Evolutionary conservation across 148 eudicot species (phyloP), one percentile per base, ranked within the genome.

Genomic region (Oxyria digyna): DNA sequence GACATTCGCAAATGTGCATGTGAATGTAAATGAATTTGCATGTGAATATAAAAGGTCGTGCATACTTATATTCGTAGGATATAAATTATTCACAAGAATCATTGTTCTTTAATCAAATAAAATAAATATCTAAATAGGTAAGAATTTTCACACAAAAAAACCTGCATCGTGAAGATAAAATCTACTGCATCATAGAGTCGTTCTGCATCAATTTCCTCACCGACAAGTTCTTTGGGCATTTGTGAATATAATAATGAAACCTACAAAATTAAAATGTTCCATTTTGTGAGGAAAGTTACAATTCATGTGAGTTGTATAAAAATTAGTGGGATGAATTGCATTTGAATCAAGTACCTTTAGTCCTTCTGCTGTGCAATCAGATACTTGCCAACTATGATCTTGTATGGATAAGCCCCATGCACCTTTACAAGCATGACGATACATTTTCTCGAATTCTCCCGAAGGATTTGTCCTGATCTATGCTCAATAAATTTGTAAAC

Each of bases 351-450:
- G 26, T 68, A 85, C 92, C 81, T 83, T 88, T 5, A 88, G 76
- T 7, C 85, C 89, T 77, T 87, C 93, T 1, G 81, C 82, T 6
- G 89, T 87, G 74, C 86, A 81, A 64, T 87, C 89, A 8, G 93
- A 85, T 71, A 87, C 86, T 63, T 80, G 87, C 93, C 87, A 87
- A 23, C 93, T 84, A 71, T 88, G 89, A 68, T 85, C 94, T 70
- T 75, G 86, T 40, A 72, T 80, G 24, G 89, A 82, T 57, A 85
- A 88, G 21, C 89, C 77, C 93, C 93, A 87, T 9, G 81, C 76
- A 6, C 93, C 93, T 76, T 87, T 87, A 8, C 75, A 74, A 27
- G 48, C 80, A 67, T 84, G 88, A 20, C 87, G 77, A 46, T 85
- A 83, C 89, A 80, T 81, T 67, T 79, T 69, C n/a, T 6, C 29